These are phyloP conservation scores for Excoecaria agallocha DNA, from an alignment of 345 rosid genomes.

Conservation along the genomic window DNA sequence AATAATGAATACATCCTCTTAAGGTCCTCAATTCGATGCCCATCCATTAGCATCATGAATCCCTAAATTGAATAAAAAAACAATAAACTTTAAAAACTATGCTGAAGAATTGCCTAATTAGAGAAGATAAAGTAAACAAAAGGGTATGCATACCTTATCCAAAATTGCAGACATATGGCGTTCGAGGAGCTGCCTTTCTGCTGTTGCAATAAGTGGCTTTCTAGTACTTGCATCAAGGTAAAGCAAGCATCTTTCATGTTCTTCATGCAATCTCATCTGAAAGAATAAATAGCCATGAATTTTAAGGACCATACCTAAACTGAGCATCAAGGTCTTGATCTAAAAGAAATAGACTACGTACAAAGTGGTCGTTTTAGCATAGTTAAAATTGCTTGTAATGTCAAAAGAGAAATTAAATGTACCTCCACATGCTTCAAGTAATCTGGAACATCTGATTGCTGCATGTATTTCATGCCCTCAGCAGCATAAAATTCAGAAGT, in stretches of 20 bases:
- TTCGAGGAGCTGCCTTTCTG: conserved; percentile 86
- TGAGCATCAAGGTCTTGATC: neutral
- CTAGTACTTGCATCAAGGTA: conserved; percentile 84
- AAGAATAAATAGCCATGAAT: conserved; percentile 20
- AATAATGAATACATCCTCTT: conserved; percentile 74
- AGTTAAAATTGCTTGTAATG: neutral
- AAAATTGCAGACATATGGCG: conserved; percentile 83
- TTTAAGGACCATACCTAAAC: neutral
- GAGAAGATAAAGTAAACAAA: conserved; percentile 1
- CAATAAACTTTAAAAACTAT: neutral
- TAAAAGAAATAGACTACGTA: neutral
- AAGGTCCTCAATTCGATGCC: conserved; percentile 87
- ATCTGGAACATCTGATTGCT: conserved; percentile 97
- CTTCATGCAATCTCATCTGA: conserved; percentile 93
- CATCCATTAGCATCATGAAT: conserved; percentile 83
- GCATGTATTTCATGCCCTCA: conserved; percentile 97
- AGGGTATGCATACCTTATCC: conserved; percentile 61
- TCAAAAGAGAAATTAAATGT: conserved; percentile 18
- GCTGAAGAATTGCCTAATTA: conserved; percentile 9
- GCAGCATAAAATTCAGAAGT: conserved; percentile 96
- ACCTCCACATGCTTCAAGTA: conserved; percentile 99
- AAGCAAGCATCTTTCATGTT: conserved; percentile 88
- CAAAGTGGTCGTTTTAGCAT: neutral
- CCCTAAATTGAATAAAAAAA: conserved; percentile 54
- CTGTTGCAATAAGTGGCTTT: conserved; percentile 77